A percentile compares a stretch with the other conserved stretches of the same genome.
Conservation (phyloP, 2,329 filamentous ascomycete species). For the Fusarium tuaranense region DNA sequence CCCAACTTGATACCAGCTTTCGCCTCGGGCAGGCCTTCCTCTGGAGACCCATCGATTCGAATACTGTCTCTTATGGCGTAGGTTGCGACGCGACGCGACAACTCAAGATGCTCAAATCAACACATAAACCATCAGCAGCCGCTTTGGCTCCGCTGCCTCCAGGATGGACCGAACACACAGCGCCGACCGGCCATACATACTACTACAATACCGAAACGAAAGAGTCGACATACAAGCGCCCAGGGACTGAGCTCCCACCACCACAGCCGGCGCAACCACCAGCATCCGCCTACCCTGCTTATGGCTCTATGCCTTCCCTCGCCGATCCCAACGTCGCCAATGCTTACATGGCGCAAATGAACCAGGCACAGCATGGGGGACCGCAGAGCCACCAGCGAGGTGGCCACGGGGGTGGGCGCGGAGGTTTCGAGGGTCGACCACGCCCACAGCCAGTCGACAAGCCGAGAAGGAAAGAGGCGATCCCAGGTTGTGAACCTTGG, state of each 20-base stretch:
- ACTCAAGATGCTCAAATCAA: slow-evolving; percentile 76
- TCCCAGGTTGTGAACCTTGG: slow-evolving; percentile 89
- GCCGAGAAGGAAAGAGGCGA: slow-evolving; percentile 81
- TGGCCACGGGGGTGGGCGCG: slow-evolving; percentile 52
- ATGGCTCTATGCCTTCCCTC: slow-evolving; percentile 52
- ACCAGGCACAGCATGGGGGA: slow-evolving; percentile 54
- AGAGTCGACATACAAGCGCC: slow-evolving; percentile 87
- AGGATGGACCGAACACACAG: slow-evolving; percentile 94
- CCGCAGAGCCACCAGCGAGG: slow-evolving; percentile 46
- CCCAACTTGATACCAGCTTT: too few species aligned
- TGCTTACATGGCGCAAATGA: slow-evolving; percentile 69
- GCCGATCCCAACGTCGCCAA: slow-evolving; percentile 69
- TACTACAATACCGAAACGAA: slow-evolving; percentile 88
- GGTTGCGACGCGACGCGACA: slow-evolving; percentile 10
- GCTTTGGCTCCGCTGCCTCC: slow-evolving; percentile 72
- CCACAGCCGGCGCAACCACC: slow-evolving; percentile 41
- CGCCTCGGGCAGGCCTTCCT: not conserved
- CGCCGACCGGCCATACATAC: slow-evolving; percentile 87
- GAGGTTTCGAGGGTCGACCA: slow-evolving; percentile 68
- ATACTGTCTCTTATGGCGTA: slow-evolving; percentile 25
- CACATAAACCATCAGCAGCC: slow-evolving; percentile 71
- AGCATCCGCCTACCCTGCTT: slow-evolving; percentile 46
- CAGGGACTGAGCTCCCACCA: slow-evolving; percentile 54
- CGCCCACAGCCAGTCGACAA: slow-evolving; percentile 80
- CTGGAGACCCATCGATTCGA: too few species aligned